phyloP scores from a whole-genome alignment of 2,329 filamentous ascomycete genomes.

The Dactylella cylindrospora region DNA sequence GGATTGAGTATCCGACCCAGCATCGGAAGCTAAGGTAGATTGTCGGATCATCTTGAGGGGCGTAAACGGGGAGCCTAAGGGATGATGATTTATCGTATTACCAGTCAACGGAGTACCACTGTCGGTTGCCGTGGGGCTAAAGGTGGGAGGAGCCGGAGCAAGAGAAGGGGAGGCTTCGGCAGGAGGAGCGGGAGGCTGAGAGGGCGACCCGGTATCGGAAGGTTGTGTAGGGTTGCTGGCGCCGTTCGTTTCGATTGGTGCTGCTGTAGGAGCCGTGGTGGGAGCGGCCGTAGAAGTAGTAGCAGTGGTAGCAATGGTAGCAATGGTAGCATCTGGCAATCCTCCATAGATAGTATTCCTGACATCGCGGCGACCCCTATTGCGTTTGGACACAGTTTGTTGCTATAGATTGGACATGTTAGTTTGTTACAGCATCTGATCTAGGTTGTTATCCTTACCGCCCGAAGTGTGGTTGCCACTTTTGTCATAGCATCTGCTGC shows the following conservation, averaged over 20 bases:
- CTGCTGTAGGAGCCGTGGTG: too few relatives aligned
- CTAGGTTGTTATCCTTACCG: constrained; percentile 52
- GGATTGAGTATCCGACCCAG: constrained; percentile 78
- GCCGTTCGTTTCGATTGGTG: constrained; percentile 28
- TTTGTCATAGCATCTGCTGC: constrained; percentile 73
- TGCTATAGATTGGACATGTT: constrained; percentile 52
- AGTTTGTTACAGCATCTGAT: background rate
- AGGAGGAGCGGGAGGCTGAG: constrained; percentile 8
- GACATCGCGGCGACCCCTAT: constrained; percentile 85
- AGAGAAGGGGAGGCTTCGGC: constrained; percentile 20
- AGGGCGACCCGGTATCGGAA: constrained; percentile 15
- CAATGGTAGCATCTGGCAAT: constrained; percentile 64
- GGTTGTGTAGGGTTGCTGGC: constrained; percentile 19
- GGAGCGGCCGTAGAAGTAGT: constrained; percentile 51
- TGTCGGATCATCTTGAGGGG: constrained; percentile 41
- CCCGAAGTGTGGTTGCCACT: constrained; percentile 71
- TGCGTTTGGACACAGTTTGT: constrained; percentile 70
- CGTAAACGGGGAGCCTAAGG: constrained; percentile 32
- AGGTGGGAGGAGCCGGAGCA: constrained; percentile 15
- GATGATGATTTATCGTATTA: constrained; percentile 16
- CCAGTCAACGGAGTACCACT: constrained; percentile 2
- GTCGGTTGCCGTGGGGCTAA: constrained; percentile 11
- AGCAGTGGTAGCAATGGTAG: constrained; percentile 51
- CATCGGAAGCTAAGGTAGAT: constrained; percentile 45
- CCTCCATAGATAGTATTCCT: constrained; percentile 70